These are phyloP conservation scores for Thermothielavioides terrestris DNA, from an alignment of 495 filamentous ascomycete species.

Conservation along the genomic window DNA sequence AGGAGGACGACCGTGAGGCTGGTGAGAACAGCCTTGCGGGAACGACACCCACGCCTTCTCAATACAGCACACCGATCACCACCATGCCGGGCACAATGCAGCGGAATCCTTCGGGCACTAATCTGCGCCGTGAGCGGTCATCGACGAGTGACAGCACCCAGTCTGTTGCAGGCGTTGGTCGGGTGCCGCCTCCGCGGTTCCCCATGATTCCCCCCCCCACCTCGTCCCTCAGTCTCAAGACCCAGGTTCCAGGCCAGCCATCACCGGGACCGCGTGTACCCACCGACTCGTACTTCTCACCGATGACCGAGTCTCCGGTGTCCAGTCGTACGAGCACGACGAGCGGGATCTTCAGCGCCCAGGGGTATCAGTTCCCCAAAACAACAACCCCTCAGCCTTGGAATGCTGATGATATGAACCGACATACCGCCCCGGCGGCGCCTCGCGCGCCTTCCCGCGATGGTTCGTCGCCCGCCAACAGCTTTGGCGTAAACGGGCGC, in stretches of 20 bases:
- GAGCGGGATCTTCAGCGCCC: conserved; percentile 50
- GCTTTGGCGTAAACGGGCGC: conserved; percentile 57
- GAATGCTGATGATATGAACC: conserved; percentile 60
- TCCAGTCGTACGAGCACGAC: conserved; percentile 69
- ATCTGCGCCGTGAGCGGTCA: conserved; percentile 71
- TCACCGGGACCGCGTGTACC: conserved; percentile 42
- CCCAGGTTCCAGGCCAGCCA: conserved; percentile 41
- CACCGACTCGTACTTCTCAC: conserved; percentile 89
- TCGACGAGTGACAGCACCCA: conserved; percentile 62
- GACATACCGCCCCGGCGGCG: conserved; percentile 81
- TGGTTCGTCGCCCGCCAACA: conserved; percentile 51
- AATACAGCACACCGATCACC: conserved; percentile 11
- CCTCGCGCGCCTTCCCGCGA: conserved; percentile 72
- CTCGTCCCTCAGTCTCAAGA: conserved; percentile 64
- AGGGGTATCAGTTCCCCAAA: conserved; percentile 66
- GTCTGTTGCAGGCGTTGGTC: conserved; percentile 38
- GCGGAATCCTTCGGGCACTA: conserved; percentile 72
- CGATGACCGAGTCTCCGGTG: conserved; percentile 69
- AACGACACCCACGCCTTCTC: conserved; percentile 11
- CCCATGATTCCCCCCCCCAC: conserved; percentile 51
- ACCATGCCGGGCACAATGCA: conserved; percentile 44
- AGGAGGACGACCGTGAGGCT: conserved; percentile 47
- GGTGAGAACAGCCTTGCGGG: conserved; percentile 16
- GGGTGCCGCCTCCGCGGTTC: conserved; percentile 59
- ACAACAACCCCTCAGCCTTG: conserved; percentile 54